Conservation (phyloP, 2,329 filamentous ascomycete species). For the Colletotrichum neosansevieriae region DNA sequence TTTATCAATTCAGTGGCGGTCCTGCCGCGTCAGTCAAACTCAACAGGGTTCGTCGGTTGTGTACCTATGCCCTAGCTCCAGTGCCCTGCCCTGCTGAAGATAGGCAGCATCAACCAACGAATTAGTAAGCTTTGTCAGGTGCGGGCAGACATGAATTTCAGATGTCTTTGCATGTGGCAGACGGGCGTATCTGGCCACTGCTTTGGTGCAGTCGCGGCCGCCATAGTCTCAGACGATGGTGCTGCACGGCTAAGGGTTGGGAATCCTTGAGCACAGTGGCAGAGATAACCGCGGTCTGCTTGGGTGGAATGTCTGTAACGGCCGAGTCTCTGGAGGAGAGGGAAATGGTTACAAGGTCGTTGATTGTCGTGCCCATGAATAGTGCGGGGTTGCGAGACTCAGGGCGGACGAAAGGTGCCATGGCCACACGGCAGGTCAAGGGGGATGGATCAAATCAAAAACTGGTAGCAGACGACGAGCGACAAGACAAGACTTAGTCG, state of each 20-base stretch:
- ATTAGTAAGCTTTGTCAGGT: constrained; percentile 22
- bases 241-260: constrained; percentile 9
- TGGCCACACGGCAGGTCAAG: neutral
- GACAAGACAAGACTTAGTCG: neutral
- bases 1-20: constrained; percentile 26
- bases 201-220: constrained; percentile 19
- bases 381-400: neutral
- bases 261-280: neutral
- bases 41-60: neutral
- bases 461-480: neutral
- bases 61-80: constrained; percentile 19
- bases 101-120: constrained; percentile 13
- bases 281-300: constrained; percentile 26
- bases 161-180: constrained; percentile 15
- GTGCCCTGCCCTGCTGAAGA: constrained; percentile 21
- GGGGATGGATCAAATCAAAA: constrained; percentile 1
- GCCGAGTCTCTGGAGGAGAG: constrained; percentile 15
- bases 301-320: neutral
- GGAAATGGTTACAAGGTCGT: neutral
- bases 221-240: constrained; percentile 19
- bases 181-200: constrained; percentile 9
- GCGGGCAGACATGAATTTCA: constrained; percentile 9
- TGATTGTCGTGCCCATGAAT: neutral
- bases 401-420: neutral
- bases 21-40: neutral